Evolutionary conservation across 202 grass and related monocot species (phyloP), one percentile per base, ranked within the genome.

Genomic region (Panicum virgatum): DNA sequence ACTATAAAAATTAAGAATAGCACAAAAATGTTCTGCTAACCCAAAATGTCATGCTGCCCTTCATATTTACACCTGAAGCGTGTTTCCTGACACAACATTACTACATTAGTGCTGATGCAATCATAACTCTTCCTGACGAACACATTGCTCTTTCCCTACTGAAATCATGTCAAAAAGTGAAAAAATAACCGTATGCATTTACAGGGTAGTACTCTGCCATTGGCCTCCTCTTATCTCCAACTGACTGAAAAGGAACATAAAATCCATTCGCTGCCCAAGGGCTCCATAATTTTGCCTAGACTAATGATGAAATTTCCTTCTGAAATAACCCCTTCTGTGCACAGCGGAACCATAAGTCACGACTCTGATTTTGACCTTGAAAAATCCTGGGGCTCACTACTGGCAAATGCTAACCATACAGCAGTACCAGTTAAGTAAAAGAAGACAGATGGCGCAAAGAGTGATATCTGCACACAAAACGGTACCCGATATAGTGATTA

Each of bases 381-480:
- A 73, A 99, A 96, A 27, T 79, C 82, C 82, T 99, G 93, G 29
- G 96, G 96, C 40, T 94, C 72, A 78, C 93, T 99, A 78, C 89
- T 99, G 62, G 89, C 87, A 62, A 96, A 94, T 87, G 88, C 73
- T 63, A 99, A 69, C 96, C 93, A 99, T 57, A 99, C 85, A 63
- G 48, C 87, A 39, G 93, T 96, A 54, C 93, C 96, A 8, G 91
- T 96, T 69, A 99, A 80, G 83, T 99, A 99, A 80, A 99, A 99
- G 84, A 99, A 96, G 77, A 99, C 94, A 0, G 96, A 96, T 26
- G 93, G 96, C 9, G 45, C 85, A 57, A 99, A 99, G 51, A 99
- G 89, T 34, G 96, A 96, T 80, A 99, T 64, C 93, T 99, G 89
- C 85, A 84, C 15, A 83, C 9, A 43, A 23, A 89, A 83, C 16